Base-by-base conservation (phyloP, 306 rosid species). In the Lathyrus oleraceus region DNA sequence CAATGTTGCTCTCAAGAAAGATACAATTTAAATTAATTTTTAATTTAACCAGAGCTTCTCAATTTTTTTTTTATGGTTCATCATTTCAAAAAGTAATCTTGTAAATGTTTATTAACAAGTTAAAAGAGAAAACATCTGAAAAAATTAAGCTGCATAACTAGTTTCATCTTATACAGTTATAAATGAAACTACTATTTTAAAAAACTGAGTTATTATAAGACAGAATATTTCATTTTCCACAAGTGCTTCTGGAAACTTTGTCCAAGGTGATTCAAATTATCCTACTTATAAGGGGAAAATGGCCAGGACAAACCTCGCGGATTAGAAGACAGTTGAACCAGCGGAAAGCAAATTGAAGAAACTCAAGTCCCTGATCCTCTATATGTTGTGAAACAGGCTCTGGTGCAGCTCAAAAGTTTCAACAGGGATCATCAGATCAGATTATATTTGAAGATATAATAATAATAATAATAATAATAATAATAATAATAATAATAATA, bases 241-340 rank as follows among this genome's bases (percentile, higher is more conserved):
- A 36, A 36, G 27, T 36, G 5, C 28, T 36, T 36, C n/a, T 63
- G 35, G 13, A 40, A 20, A 63, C 7, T 63, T 62, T 63, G 23
- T 63, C 52, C 68, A 40, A 13, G 3, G 7, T 6, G 12, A 20
- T 20, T 40, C 36, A 40, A 63, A n/a, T 49, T 56, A 30, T 27
- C 62, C 61, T 35, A 68, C 21, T 67, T 69, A 54, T 12, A 44
- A 60, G 60, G 49, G 39, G 62, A 69, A 27, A 19, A 69, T 70
- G 56, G 63, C 45, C 36, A 64, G 11, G 72, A 70, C 85, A 67
- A 81, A 93, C 97, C 97, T 93, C 98, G 1, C 97, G 97, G 74
- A 93, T 93, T 65, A 93, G 76, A 76, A 93, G 96, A 87, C 97
- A 93, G 85, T 93, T 93, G 90, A 90, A 93, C 98, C 97, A 93